Evolutionary conservation across 441 rosid species (phyloP).

Genomic region (Dalechampia spathulata): DNA sequence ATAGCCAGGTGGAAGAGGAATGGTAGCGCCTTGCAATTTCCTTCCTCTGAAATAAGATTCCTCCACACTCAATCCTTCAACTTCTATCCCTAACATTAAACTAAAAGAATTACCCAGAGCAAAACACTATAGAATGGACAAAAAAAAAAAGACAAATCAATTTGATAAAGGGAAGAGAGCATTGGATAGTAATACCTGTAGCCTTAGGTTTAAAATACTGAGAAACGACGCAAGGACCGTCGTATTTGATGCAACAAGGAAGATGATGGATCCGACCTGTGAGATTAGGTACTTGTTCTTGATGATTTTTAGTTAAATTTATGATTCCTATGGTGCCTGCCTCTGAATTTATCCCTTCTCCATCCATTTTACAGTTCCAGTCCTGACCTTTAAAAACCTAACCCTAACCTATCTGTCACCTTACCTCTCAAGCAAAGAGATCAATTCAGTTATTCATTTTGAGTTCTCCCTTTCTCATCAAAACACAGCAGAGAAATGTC

Average conservation of each 20-base stretch:
- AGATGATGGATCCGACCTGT: constrained; percentile 55
- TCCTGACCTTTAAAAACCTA: too few relatives aligned
- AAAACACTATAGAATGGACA: neutral
- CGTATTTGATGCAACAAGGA: constrained; percentile 70
- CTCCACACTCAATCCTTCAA: constrained; percentile 51
- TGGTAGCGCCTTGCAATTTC: constrained; percentile 56
- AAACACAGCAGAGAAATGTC: too few relatives aligned
- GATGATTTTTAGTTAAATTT: constrained; percentile 20
- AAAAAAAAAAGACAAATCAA: too few relatives aligned
- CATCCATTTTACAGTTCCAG: constrained; percentile 10
- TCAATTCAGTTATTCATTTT: too few relatives aligned
- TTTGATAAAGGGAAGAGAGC: too few relatives aligned
- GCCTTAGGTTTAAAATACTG: constrained; percentile 73
- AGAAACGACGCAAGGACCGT: constrained; percentile 65
- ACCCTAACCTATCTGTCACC: too few relatives aligned
- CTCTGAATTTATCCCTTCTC: constrained; percentile 5
- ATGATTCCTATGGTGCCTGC: constrained; percentile 26
- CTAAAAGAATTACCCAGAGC: neutral
- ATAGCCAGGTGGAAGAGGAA: constrained; percentile 56
- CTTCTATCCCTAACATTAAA: constrained; percentile 38
- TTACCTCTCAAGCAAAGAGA: too few relatives aligned
- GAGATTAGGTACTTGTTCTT: constrained; percentile 24
- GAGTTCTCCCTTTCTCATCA: too few relatives aligned
- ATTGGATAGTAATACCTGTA: constrained; percentile 37
- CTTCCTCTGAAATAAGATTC: constrained; percentile 88